These are phyloP conservation scores for Pythium aquatile DNA, from an alignment of 352 stramenopile genomes.

Conservation along the genomic window DNA sequence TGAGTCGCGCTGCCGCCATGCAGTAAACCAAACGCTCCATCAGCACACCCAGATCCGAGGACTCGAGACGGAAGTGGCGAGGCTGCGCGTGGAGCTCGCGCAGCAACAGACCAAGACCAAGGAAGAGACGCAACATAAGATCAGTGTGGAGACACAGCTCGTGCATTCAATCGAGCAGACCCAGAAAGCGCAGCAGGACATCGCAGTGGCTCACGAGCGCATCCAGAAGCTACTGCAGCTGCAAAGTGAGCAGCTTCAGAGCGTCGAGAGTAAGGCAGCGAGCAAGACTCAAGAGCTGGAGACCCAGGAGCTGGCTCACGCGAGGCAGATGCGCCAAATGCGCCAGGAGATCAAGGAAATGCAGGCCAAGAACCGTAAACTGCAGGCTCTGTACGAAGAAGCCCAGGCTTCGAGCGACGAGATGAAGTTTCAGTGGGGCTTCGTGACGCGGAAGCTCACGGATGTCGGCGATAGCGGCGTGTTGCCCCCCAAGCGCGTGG, in stretches of 20 bases:
- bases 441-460: constrained; percentile 36
- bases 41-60: constrained; percentile 2
- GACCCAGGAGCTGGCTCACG: background rate
- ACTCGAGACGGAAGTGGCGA: constrained; percentile 3
- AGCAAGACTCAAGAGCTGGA: background rate
- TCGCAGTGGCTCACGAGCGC: constrained; percentile 8
- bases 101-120: background rate
- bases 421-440: constrained; percentile 37
- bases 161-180: constrained; percentile 8
- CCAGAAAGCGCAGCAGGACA: background rate
- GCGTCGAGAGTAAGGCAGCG: background rate
- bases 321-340: background rate
- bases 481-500: constrained; percentile 33
- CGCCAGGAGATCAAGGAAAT: constrained; percentile 14
- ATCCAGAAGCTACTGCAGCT: background rate
- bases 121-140: background rate
- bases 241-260: background rate
- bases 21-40: background rate
- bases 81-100: constrained; percentile 5
- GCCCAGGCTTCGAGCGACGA: constrained; percentile 29
- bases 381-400: constrained; percentile 26
- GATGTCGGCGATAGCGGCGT: constrained; percentile 34
- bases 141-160: constrained; percentile 9
- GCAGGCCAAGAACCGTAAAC: constrained; percentile 13
- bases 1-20: constrained; percentile 1